These are phyloP conservation scores for Wickerhamomyces silvicola DNA, from an alignment of 805 yeast genomes.

Conservation along the genomic window DNA sequence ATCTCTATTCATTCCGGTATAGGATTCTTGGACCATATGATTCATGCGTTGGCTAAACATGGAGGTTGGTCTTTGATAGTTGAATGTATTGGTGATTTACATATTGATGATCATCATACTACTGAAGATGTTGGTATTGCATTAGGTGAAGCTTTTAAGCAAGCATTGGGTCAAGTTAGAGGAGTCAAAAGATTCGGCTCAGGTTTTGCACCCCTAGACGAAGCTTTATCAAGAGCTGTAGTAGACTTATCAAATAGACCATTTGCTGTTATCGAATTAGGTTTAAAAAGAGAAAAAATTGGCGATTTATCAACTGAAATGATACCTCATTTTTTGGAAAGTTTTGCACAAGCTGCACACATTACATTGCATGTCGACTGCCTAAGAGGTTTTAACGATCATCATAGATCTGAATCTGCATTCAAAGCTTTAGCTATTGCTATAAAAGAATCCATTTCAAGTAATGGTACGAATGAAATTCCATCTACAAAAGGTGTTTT, in stretches of 20 bases:
- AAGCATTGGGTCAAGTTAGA: constrained; percentile 81
- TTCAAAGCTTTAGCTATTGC: constrained; percentile 96
- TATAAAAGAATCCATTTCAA: constrained; percentile 73
- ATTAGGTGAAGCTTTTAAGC: constrained; percentile 80
- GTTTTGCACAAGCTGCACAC: constrained; percentile 89
- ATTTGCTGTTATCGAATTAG: constrained; percentile 82
- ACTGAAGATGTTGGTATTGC: constrained; percentile 96
- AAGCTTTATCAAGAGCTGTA: constrained; percentile 93
- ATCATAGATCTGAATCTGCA: constrained; percentile 93
- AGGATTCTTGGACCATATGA: constrained; percentile 95
- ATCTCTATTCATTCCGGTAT: constrained; percentile 85
- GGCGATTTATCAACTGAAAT: constrained; percentile 92
- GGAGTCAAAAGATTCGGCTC: constrained; percentile 92
- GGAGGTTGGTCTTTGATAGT: constrained; percentile 91
- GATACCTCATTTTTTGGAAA: constrained; percentile 95
- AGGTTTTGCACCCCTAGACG: constrained; percentile 95
- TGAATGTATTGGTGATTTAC: constrained; percentile 89
- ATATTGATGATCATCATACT: constrained; percentile 95
- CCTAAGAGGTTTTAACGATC: constrained; percentile 89
- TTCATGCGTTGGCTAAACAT: constrained; percentile 95
- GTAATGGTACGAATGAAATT: constrained; percentile 82
- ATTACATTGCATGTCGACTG: constrained; percentile 94
- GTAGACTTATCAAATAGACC: constrained; percentile 93
- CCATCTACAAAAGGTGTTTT: constrained; percentile 97
- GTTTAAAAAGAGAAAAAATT: constrained; percentile 84